Evolutionary conservation across 257 asterid genomes (phyloP), one percentile per base, ranked within the genome.

Genomic region (Plantago elongata): DNA sequence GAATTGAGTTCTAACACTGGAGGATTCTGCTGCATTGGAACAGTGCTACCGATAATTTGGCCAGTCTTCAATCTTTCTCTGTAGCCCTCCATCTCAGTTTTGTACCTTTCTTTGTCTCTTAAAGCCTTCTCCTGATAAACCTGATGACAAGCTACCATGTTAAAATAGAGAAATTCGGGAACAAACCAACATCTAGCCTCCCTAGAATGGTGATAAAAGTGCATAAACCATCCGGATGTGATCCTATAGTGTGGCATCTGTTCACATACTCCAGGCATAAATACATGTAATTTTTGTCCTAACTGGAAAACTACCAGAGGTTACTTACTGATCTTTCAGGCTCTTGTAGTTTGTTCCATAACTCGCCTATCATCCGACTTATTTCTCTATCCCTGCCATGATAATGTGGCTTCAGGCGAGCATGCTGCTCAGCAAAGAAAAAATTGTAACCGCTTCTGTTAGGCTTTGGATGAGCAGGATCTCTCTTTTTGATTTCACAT

Each of bases 381-480:
- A 92, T 89, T 66, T 89, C 91, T 47, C 97, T 57, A 43, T 92
- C 96, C 60, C 72, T 83, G 1, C 96, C 95, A 14, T 79, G 81
- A 55, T 84, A 73, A 45, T 72, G 86, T 3, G 85, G 91, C 65
- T 84, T 92, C 37, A 92, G 81, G 79, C 77, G 78, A 1, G 88
- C 82, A 37, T 89, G 95, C 75, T 92, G 94, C 60, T 89, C 95
- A 0, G 95, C 89, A 9, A 92, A 92, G 94, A 89, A 92, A 66
- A 86, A 92, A 62, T 89, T 92, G 70, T 92, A 92, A 0, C 96
- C 97, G 9, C 99, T 92, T 74, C 95, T 57, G 46, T 84, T 92
- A n/a, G 96, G 86, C 76, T 87, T 92, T 0, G 99, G 99, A 70
- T 81, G 95, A n/a, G 75, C 73, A 0, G 99, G 99, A 64, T 92